Evolutionary conservation across 306 rosid species (phyloP), one percentile per base, ranked within the genome.

Genomic region (Rubus parviflorus): DNA sequence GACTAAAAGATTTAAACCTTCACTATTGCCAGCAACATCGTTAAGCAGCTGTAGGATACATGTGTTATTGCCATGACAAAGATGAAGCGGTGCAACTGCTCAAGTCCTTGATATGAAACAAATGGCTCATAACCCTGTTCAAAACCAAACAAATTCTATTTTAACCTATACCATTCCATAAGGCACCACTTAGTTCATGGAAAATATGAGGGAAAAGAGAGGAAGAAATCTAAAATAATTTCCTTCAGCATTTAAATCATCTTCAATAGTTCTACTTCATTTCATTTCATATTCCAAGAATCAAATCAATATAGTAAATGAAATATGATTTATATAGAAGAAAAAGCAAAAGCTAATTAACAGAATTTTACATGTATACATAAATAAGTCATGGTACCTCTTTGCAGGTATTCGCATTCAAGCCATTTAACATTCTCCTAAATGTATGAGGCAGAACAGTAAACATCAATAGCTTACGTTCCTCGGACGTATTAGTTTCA

Each of bases 31-130:
- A 95, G 85, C 88, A 95, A 81, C 98, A 95, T 95, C 19, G 97
- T 95, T 74, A 95, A 88, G 89, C 99, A 95, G 86, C 99, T 95
- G 83, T 95, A 95, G 76, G 96, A 90, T 79, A 95, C 74, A 82
- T 95, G 99, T 42, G 99, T 95, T 75, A 95, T 81, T 38, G 98
- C 99, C 99, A 95, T 95, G 79, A 95, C 87, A 83, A 95, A 95
- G 87, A 95, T 95, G 88, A 95, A 95, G 48, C 97, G 93, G 73
- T 95, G 99, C 93, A 95, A 86, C 83, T 95, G 99, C 88, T 95
- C 99, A 74, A 95, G 97, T 71, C 97, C 99, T 87, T 92, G 80
- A 78, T 92, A 90, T 1, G 99, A 92, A 73, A 95, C 93, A 79
- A 95, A 92, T 56, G 99, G 99, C 79, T 92, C 99, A 71, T 89